These are phyloP conservation scores for Colletotrichum endophyticum DNA, from an alignment of 2,329 filamentous ascomycete genomes.

Conservation along the genomic window DNA sequence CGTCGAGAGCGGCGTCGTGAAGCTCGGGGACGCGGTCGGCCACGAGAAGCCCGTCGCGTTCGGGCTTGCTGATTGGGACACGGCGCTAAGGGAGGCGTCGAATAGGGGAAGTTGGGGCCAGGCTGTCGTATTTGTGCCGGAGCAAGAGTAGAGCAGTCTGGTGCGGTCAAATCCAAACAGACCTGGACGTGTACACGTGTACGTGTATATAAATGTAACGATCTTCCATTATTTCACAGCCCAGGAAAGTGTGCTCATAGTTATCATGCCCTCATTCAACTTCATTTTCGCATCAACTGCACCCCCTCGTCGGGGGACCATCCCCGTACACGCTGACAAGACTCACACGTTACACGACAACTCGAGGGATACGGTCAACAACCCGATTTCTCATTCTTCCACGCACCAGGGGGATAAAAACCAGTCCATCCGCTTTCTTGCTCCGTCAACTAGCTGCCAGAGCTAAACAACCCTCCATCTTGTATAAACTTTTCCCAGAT, in stretches of 20 bases:
- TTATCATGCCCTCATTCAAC: background rate
- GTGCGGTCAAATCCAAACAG: background rate
- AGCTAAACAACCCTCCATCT: background rate
- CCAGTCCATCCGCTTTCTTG: background rate
- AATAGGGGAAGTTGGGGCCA: background rate
- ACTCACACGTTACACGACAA: background rate
- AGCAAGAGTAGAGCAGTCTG: background rate
- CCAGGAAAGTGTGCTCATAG: background rate
- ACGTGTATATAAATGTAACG: background rate
- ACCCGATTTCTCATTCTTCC: background rate
- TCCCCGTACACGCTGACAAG: background rate
- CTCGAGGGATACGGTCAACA: background rate
- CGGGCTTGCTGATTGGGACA: background rate
- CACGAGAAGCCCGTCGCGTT: background rate
- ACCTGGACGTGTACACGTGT: background rate
- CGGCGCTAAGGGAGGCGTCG: background rate
- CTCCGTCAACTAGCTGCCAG: constrained; percentile 1
- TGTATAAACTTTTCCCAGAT: background rate
- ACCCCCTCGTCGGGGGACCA: too few species aligned
- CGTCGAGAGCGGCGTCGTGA: background rate
- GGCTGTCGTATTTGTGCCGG: background rate
- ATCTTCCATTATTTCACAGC: background rate
- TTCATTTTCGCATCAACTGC: background rate
- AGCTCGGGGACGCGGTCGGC: background rate
- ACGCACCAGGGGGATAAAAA: background rate